Base-by-base conservation (phyloP, 176 grass and related monocot species). In the Aegilops bicornis region DNA sequence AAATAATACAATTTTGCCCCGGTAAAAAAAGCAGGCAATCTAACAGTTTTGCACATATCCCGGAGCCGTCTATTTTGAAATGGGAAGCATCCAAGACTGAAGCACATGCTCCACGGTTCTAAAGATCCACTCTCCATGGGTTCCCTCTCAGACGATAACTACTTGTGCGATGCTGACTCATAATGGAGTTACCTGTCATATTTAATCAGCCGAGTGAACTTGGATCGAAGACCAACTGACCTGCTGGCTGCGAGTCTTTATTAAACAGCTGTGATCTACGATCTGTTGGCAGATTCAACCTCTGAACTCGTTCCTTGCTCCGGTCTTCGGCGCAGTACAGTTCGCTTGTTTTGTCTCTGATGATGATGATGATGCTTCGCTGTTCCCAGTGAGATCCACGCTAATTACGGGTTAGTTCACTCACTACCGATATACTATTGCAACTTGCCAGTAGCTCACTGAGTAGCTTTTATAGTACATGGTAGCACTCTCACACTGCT, bases 261-360 rank as follows among this genome's bases (percentile, higher is more conserved):
- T 42, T 78, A 78, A 33, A 78, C 30, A 35, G 30, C 29, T 58
- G 17, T 8, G 60, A 65, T 43, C 29, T 58, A 11, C n/a, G 60
- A 65, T 43, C 78, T 45, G 78, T 47, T 9, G 78, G 32, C 62
- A 81, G 25, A 81, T 81, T 81, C 14, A 45, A 68, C 16, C 30
- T 67, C 25, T 67, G 42, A 69, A 50, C 25, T 81, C 3, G 37
- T 16, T 64, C 14, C 59, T 42, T 63, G 6, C 9, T 47, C 78
- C 60, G 15, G 59, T 37, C 58, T 79, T n/a, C 35, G 14, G 36
- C 13, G n/a, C 33, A 7, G 22, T 42, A 37, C 31, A 67, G 66
- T 19, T 50, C 40, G 52, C 52, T 62, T 40, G 70, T 42, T 70
- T 70, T 64, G 69, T 23, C 37, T 47, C 30, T 12, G 23, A 3